Evolutionary conservation across 2,329 filamentous ascomycete genomes (phyloP), one percentile per base, ranked within the genome.

Genomic region (Drechslerella dactyloides): DNA sequence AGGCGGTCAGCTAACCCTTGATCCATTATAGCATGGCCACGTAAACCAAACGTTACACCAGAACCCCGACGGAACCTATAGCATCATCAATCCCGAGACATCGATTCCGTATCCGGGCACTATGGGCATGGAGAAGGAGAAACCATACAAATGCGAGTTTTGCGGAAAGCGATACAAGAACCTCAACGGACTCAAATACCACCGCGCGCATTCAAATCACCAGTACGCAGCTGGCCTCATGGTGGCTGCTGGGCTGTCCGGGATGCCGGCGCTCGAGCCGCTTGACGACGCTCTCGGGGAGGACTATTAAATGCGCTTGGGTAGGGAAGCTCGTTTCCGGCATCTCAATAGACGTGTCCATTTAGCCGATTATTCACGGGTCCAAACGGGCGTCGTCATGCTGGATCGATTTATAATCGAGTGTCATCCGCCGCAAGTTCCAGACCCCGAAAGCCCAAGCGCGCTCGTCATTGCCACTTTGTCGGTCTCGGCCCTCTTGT

Each of bases 101-200:
- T 94, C 90, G 27, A 86, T 91, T 0, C 94, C 94, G 0, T 99
- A 97, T 75, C 94, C 94, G 0, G 94, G 94, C 33, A 97, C 94
- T 0, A 83, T 96, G 37, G 94, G 94, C n/a, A 99, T 99, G 94
- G 94, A 99, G 82, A 99, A 97, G 80, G 93, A 97, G 82, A 99
- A 99, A 83, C 94, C 94, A 1, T 97, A 97, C 80, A 93, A 93
- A 78, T 99, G 94, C 80, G 93, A 97, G 75, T 89, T 92, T 10
- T 99, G 94, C 79, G 93, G 93, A 77, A 99, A 99, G 83, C 90
- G 94, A 58, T 99, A 99, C 82, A 99, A 99, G 87, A 99, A 99
- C 78, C 81, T 99, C 73, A 99, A 99, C 80, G 94, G 94, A 5
- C 85, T 99, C 74, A 99, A 99, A 87, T 99, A 99, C 79, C 87